Base-by-base conservation (phyloP, 2,329 filamentous ascomycete genomes). In the Cadophora sp. region DNA sequence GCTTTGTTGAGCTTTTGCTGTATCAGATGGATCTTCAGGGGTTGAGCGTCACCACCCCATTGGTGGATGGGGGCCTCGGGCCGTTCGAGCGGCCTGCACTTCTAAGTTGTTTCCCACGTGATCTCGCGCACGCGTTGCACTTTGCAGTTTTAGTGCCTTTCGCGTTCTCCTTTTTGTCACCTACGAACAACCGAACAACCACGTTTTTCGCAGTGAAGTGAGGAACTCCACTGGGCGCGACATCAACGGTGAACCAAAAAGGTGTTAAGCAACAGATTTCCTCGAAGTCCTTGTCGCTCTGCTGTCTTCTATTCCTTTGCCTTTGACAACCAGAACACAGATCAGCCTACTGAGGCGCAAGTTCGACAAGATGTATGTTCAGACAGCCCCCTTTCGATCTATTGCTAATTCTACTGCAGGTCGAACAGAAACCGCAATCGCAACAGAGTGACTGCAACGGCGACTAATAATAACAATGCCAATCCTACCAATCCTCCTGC, bases 401-500 rank as follows among this genome's bases (percentile, higher is more conserved):
- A 24, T 27, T 22, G n/a, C 36, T 58, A 27, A 43, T 4, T 16
- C 9, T 8, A 4, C 3, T 16, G 20, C 14, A 58, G 55, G 55
- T 58, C 55, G n/a, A 58, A 11, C 36, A 58, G 55, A 43, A 24
- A 39, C 30, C 30, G 36, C 14, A 58, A 58, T 24, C 30, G 36
- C 14, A 58, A 43, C 14, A 18, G 36, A 41, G 30, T 14, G 5
- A 56, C 20, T 56, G 33, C 36, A 24, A 43, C 5, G 16, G 55
- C 33, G 1, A 39, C 9, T 27, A 43, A 24, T n/a, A 43, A 36
- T 3, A 58, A 58, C 14, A 39, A 39, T 58, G 20, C 55, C 5
- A 58, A 53, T 53, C 50, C 53, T 56, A 20, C 53, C 53, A 39
- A 39, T 56, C 30, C 62, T 64, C 50, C 55, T 45, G 67, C 58